Base-by-base conservation (phyloP, 2,329 filamentous ascomycete species). In the Trichocomaceae sp. region DNA sequence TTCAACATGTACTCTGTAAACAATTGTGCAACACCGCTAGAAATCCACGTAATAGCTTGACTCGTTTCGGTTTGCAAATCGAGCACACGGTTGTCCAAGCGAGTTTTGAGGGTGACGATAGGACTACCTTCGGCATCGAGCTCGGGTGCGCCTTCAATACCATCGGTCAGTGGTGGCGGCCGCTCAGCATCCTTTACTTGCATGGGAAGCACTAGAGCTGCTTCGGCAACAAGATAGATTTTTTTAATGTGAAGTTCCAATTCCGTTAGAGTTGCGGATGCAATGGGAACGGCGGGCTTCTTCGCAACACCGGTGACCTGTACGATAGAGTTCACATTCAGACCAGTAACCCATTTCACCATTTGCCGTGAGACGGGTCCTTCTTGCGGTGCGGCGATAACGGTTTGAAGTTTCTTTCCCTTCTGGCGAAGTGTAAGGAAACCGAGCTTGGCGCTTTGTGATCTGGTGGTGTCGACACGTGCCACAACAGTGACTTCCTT, bases 61-160 rank as follows among this genome's bases (percentile, higher is more conserved):
- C 93, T 95, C 59, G 95, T 87, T 59, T 90, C 89, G 1, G 90
- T 88, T 55, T 93, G 86, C 68, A 96, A 87, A 75, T 96, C 91
- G 76, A 99, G 87, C 51, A 88, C 88, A 57, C 88, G 85, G 79
- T 97, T 96, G 78, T 95, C 87, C 50, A 96, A 82, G 62, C 92
- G 85, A 1, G 90, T 95, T 66, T 85, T 83, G 70, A 97, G 83
- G 58, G 83, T 87, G 29, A 95, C 91, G 51, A 87, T 81, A 1
- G 91, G 88, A 49, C 77, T 69, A 41, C 75, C 77, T 29, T 77
- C 75, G 9, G 77, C 75, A 57, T 80, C 79, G 52, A 77, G 73
- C 58, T 77, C 70, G 44, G 64, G 64, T 49, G 75, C 72, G 58
- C 79, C 75, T 57, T 78, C 75, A 29, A 56, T 9, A 62, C 66